phyloP scores from a whole-genome alignment of 805 yeast genomes.

The Candida orba region DNA sequence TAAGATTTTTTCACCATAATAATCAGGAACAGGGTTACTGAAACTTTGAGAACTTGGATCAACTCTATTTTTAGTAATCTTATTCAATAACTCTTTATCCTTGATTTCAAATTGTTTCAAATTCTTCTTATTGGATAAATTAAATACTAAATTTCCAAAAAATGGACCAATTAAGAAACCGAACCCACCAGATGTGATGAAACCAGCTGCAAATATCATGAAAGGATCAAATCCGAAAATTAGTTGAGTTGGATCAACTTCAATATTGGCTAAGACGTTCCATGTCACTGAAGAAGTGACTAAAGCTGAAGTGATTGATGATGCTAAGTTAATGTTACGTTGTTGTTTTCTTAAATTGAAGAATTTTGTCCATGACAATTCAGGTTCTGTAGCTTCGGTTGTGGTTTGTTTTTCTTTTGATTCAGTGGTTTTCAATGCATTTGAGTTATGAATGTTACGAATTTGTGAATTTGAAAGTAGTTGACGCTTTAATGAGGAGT shows the following conservation, averaged over 20 bases:
- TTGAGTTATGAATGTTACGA: not conserved
- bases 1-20: constrained; percentile 93
- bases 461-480: not conserved
- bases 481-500: not conserved
- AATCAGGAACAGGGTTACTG: constrained; percentile 96
- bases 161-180: constrained; percentile 84
- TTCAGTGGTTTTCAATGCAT: not conserved
- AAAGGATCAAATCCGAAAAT: constrained; percentile 88
- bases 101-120: constrained; percentile 46
- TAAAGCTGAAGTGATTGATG: constrained; percentile 63
- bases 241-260: constrained; percentile 80
- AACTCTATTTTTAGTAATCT: constrained; percentile 71
- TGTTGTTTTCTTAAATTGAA: constrained; percentile 69
- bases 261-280: constrained; percentile 69
- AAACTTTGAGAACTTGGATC: constrained; percentile 89
- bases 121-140: constrained; percentile 39
- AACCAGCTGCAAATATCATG: constrained; percentile 68
- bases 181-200: constrained; percentile 61
- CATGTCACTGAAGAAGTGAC: constrained; percentile 63
- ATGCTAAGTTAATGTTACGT: constrained; percentile 57
- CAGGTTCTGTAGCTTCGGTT: not conserved
- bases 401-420: not conserved
- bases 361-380: constrained; percentile 73
- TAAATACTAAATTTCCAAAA: constrained; percentile 66
- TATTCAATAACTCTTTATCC: constrained; percentile 69